These are phyloP conservation scores for Pinus tabuliformis DNA, from an alignment of 75 land plant species.

Conservation along the genomic window DNA sequence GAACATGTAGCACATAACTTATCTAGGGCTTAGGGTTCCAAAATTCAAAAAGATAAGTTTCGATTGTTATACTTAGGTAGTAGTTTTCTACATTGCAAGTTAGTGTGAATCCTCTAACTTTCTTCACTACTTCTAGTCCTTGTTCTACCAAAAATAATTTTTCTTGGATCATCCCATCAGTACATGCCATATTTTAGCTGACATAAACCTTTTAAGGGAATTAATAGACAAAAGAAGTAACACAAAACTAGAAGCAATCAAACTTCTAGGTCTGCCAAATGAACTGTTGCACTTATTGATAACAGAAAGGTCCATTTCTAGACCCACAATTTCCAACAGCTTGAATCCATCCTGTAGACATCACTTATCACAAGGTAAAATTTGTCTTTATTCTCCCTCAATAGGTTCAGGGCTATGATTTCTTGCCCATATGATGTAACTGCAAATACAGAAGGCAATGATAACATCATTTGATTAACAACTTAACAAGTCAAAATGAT, in stretches of 20 bases:
- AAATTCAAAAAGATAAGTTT: not conserved
- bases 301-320: slow-evolving; percentile 93
- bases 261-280: not conserved
- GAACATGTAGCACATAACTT: not conserved
- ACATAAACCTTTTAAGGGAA: not conserved
- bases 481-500: not conserved
- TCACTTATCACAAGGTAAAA: slow-evolving; percentile 88
- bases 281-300: slow-evolving; percentile 54
- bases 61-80: not conserved
- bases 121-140: too few species aligned
- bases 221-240: not conserved
- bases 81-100: not conserved
- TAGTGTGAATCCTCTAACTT: not conserved
- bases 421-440: slow-evolving; percentile 76
- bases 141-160: not conserved
- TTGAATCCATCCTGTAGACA: slow-evolving; percentile 92
- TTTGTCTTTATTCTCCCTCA: slow-evolving; percentile 71
- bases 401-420: slow-evolving; percentile 46
- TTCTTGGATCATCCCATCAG: not conserved
- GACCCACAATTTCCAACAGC: slow-evolving; percentile 80
- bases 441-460: slow-evolving; percentile 23
- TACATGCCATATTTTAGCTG: not conserved
- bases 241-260: not conserved
- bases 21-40: not conserved
- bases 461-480: not conserved